Evolutionary conservation across 2,329 filamentous ascomycete genomes (phyloP), one percentile per base, ranked within the genome.

Genomic region (Chaetothyriales sp.): DNA sequence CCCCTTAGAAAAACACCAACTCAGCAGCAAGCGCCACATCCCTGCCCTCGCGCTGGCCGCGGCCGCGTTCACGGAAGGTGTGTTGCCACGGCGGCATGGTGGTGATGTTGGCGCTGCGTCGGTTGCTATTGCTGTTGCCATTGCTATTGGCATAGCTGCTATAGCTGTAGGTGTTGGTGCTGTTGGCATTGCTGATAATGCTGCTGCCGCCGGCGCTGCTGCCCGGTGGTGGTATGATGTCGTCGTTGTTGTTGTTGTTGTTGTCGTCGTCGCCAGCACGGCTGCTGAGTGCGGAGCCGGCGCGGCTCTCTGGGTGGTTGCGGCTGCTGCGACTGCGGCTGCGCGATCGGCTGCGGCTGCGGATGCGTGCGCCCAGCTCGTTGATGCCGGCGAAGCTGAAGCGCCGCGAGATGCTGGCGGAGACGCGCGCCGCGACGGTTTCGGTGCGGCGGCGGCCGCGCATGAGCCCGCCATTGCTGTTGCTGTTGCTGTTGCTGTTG

Each of bases 21-120:
- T 59, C 59, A 5, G 51, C 59, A 6, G 54, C 60, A 55, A 62
- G 43, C 47, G 44, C 25, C 60, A 45, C 46, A 62, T 63, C 51
- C 62, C 59, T 51, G 60, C 60, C 10, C 32, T 39, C 32, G 32
- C 32, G 32, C 32, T 39, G 32, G 10, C 32, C 32, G 4, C 32
- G 10, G 3, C 10, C 12, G 32, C 32, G 32, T 15, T 39, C 32
- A 15, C 32, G 32, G 15, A 39, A 39, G 32, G 32, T 39, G 47
- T 51, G 49, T 62, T 63, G 8, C 58, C 58, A 15, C 57, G 57
- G 10, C 49, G 25, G 47, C 51, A 54, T 2, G 47, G 39, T 15
- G 32, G 10, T 12, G 12, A 10, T 39, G 32, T 2, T 15, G 32
- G 22, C 22, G 22, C 22, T 25, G 22, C 22, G 22, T 25, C 32